Base-by-base conservation (phyloP, 257 asterid genomes). In the Agastache rugosa region DNA sequence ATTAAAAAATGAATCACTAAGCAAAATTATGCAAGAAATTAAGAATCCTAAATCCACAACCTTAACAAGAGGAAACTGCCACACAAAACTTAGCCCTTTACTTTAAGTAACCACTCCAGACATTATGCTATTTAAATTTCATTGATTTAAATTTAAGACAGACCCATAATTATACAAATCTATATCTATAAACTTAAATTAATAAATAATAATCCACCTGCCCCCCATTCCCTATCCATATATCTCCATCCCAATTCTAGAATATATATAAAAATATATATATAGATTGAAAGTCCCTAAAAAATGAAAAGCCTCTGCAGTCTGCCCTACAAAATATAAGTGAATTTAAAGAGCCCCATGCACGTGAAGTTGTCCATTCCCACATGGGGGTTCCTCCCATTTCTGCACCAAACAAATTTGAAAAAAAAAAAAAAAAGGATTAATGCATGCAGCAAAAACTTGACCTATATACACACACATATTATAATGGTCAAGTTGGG, bases 341-440 rank as follows among this genome's bases (percentile, higher is more conserved):
- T 6, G 11, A n/a, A 6, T 6, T 29, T 55, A 73, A 16, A 37
- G 15, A 41, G 8, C 56, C 69, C 61, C 80, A 44, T 35, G 75
- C 96, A 89, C 96, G 96, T 89, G 96, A 82, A 81, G 71, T 31
- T 89, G 96, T 87, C 91, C 80, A 80, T 56, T 15, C 74, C 78
- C 86, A 84, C 89, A 73, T 85, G 89, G 83, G 58, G 58, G 17
- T 6, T 8, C 9, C 17, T 16, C 58, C 20, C 58, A 50, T 16
- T 48, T 44, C 20, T 17, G 17, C 23, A 50, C 58, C 58, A 16
- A 50, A 17, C 22, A 50, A 50, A n/a, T 7, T 37, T 37, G 9
- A 8, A 35, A 35, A 35, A 5, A 37, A 7, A 0, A 37, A 1
- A 37, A 37, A 37, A 6, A 6, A 37, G n/a, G n/a, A 7, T 37